Conservation (phyloP, 345 rosid species). For the Noccaea caerulescens region DNA sequence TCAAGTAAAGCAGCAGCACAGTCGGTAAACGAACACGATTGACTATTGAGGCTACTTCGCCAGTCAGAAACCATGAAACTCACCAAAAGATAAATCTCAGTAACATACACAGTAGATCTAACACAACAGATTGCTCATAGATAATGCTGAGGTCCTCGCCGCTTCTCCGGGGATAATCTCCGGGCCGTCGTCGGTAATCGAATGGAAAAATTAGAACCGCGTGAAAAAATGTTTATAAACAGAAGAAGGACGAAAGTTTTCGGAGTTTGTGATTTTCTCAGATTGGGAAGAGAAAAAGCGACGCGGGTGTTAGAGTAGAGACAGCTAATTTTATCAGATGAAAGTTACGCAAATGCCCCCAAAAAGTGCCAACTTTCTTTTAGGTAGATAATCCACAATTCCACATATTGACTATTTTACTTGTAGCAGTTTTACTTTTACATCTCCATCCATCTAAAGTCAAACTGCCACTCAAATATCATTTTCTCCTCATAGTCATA, state of each 20-base stretch:
- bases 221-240: not conserved
- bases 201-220: slow-evolving; percentile 19
- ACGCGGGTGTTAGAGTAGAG: slow-evolving; percentile 40
- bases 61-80: slow-evolving; percentile 23
- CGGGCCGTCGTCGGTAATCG: not conserved
- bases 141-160: slow-evolving; percentile 24
- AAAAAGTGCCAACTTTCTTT: slow-evolving; percentile 14
- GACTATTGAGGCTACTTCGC: not conserved
- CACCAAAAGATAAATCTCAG: slow-evolving; percentile 29
- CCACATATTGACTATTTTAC: slow-evolving; percentile 10
- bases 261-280: slow-evolving; percentile 34
- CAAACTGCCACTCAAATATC: not conserved
- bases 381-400: slow-evolving; percentile 1
- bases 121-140: not conserved
- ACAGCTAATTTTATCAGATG: slow-evolving; percentile 11
- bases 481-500: too few relatives aligned
- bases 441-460: slow-evolving; percentile 23
- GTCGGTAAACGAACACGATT: not conserved
- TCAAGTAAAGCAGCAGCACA: not conserved
- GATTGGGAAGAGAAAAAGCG: slow-evolving; percentile 33
- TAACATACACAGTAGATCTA: slow-evolving; percentile 36
- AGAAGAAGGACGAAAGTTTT: slow-evolving; percentile 19
- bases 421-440: slow-evolving; percentile 15
- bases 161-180: slow-evolving; percentile 13
- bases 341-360: slow-evolving; percentile 21